Percentiles rank a stretch among this genome's conserved stretches.
These are phyloP conservation scores for Macaranga tanarius DNA, from an alignment of 441 rosid species.

Conservation along the genomic window DNA sequence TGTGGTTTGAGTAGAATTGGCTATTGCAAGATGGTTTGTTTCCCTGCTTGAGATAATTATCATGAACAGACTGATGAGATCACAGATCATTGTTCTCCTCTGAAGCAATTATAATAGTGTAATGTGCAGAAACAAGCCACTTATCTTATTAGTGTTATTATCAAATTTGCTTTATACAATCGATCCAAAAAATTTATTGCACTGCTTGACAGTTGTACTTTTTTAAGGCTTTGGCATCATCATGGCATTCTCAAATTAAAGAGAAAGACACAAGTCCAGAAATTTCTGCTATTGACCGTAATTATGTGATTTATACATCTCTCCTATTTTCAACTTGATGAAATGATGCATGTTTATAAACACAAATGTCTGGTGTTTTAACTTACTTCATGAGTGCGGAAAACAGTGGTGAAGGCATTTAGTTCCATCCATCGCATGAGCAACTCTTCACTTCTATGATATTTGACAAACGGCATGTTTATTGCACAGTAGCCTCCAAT, in stretches of 20 bases:
- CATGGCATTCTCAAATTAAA: not conserved
- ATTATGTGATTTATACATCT: not conserved
- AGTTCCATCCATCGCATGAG: constrained; percentile 78
- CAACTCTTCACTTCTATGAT: constrained; percentile 61
- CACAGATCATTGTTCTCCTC: not conserved
- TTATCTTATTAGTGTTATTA: not conserved
- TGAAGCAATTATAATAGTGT: not conserved
- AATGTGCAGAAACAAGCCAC: not conserved
- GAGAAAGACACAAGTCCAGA: not conserved
- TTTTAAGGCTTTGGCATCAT: not conserved
- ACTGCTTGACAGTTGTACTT: not conserved
- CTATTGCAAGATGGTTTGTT: constrained; percentile 62
- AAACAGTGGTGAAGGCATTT: constrained; percentile 58
- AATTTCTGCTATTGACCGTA: not conserved
- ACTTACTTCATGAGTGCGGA: constrained; percentile 71
- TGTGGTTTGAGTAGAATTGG: constrained; percentile 61
- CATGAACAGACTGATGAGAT: constrained; percentile 16
- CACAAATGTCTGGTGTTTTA: constrained; percentile 16
- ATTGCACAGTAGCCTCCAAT: constrained; percentile 72
- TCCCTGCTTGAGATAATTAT: constrained; percentile 41
- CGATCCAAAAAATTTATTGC: not conserved
- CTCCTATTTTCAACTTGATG: constrained; percentile 7
- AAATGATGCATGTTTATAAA: constrained; percentile 13
- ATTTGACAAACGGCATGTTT: constrained; percentile 51
- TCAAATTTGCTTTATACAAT: not conserved